phyloP scores from a whole-genome alignment of 306 rosid species.

The Carpinus fangiana region DNA sequence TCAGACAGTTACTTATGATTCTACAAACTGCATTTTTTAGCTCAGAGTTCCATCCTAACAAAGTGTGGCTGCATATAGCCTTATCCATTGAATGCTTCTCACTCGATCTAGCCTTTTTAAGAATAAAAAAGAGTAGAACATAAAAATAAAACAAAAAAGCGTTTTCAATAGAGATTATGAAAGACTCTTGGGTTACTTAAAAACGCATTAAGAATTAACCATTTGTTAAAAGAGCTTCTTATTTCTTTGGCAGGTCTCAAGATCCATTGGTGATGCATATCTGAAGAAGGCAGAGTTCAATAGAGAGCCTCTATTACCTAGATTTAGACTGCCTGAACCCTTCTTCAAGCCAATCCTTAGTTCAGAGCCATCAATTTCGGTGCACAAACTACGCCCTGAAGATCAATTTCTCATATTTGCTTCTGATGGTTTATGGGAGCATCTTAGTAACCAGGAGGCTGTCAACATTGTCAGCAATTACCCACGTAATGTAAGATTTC shows the following conservation, averaged over 20 bases:
- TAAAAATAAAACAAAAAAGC: neutral
- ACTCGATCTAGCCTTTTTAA: neutral
- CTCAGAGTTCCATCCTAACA: neutral
- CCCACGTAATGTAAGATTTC: slow-evolving; percentile 56
- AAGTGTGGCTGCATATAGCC: neutral
- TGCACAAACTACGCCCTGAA: slow-evolving; percentile 52
- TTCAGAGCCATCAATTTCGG: slow-evolving; percentile 60
- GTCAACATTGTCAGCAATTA: slow-evolving; percentile 61
- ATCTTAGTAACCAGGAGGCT: slow-evolving; percentile 74
- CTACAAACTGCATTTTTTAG: neutral
- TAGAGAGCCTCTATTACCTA: slow-evolving; percentile 59
- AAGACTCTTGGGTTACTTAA: neutral
- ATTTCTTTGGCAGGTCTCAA: slow-evolving; percentile 60
- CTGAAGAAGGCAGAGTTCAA: slow-evolving; percentile 74
- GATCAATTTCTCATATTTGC: slow-evolving; percentile 80
- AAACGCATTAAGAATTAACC: neutral
- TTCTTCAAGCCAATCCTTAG: slow-evolving; percentile 71
- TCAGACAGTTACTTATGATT: neutral
- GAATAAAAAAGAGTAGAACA: neutral
- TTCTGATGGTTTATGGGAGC: slow-evolving; percentile 95
- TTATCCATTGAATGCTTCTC: neutral
- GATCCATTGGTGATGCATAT: slow-evolving; percentile 86
- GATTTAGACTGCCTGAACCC: slow-evolving; percentile 64
- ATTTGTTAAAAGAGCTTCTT: slow-evolving; percentile 21
- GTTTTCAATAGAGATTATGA: neutral